Base-by-base conservation (phyloP, 2,329 filamentous ascomycete species). In the Stemphylium beticola region DNA sequence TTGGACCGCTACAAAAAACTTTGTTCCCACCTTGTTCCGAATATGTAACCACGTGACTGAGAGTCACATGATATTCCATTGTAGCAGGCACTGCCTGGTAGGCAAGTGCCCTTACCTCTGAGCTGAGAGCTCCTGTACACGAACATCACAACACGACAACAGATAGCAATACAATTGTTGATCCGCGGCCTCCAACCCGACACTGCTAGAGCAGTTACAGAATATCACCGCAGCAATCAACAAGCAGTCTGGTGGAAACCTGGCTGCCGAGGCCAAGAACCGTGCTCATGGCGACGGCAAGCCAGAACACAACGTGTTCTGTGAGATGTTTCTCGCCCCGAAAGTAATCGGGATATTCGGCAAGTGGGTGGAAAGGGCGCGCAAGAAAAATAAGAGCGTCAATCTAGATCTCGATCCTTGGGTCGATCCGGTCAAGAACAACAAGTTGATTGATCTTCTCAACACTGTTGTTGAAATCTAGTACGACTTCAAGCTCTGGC, bases 351-450 rank as follows among this genome's bases (percentile, higher is more conserved):
- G 2, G 6, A 11, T 39, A 24, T 48, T 32, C 1, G 45, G 45
- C 20, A 15, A 39, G 14, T 22, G 1, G 26, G 26, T 40, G 8
- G 45, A 39, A 37, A 40, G 40, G 17, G 10, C 17, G 14, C 39
- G 17, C 4, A 40, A 24, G 2, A 48, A 32, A 2, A 14, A 36
- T 3, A 6, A 14, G 14, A 20, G 36, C 1, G 2, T 40, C 4
- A 22, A 48, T 10, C 45, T 26, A 4, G 45, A 48, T 12, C 9
- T 48, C 8, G 45, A 48, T 15, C 36, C 45, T 32, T 48, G 45
- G 45, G 39, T 29, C 5, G 4, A 40, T 15, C 15, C 36, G 14
- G 4, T 12, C 1, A 33, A 12, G 18, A 40, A 41, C 11, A 4
- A 12, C 14, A 49, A 49, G 46, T 1, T 49, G 18, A 49, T 31